phyloP scores from a whole-genome alignment of 331 rosid genomes.

The Dryas integrifolia region DNA sequence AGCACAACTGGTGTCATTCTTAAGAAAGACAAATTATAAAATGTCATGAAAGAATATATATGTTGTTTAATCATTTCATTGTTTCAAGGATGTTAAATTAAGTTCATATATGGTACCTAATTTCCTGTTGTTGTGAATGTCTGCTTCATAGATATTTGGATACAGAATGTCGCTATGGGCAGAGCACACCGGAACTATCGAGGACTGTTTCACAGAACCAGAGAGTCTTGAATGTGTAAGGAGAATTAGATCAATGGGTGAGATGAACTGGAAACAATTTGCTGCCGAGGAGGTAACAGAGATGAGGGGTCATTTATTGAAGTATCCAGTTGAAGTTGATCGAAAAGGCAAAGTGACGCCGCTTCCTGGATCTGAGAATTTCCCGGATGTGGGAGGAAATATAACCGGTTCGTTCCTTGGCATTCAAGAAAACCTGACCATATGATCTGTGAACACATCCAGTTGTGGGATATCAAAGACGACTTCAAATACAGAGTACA shows the following conservation, averaged over 20 bases:
- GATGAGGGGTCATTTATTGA: conserved; percentile 78
- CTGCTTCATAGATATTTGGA: conserved; percentile 61
- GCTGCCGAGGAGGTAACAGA: conserved; percentile 66
- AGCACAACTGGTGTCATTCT: not conserved
- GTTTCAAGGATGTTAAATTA: not conserved
- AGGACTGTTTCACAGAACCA: conserved; percentile 69
- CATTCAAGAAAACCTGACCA: conserved; percentile 89
- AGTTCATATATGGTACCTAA: not conserved
- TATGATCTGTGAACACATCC: conserved; percentile 35
- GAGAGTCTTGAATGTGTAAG: conserved; percentile 84
- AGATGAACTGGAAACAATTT: conserved; percentile 79
- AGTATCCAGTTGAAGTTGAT: conserved; percentile 86
- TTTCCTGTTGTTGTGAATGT: conserved; percentile 17
- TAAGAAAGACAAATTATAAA: not conserved
- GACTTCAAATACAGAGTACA: not conserved
- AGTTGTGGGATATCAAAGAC: not conserved
- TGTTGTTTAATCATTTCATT: not conserved
- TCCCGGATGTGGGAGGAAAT: conserved; percentile 93
- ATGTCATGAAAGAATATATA: not conserved
- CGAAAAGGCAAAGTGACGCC: conserved; percentile 71
- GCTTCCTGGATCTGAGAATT: conserved; percentile 69
- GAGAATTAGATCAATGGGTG: conserved; percentile 66
- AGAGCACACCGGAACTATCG: conserved; percentile 67
- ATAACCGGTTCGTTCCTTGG: conserved; percentile 79
- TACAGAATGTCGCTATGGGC: conserved; percentile 98